Conservation (phyloP, 768 basidiomycete species). For the Cubamyces sp. region DNA sequence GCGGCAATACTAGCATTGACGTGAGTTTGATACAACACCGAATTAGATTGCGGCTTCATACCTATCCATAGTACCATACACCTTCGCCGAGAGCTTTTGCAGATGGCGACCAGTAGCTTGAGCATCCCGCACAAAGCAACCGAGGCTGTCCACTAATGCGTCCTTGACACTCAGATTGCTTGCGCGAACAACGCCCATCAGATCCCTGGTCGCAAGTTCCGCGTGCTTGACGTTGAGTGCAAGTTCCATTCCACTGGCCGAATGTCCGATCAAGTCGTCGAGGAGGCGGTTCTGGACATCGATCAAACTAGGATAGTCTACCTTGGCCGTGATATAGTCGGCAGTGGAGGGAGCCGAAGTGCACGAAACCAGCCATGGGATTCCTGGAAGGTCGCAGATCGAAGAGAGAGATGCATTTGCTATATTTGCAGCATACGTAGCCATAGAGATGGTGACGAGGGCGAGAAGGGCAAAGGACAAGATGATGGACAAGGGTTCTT, state of each 20-base stretch:
- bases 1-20: conserved; percentile 59
- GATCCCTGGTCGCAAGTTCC: conserved; percentile 73
- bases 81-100: conserved; percentile 62
- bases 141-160: conserved; percentile 51
- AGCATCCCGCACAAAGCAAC: conserved; percentile 61
- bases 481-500: no score
- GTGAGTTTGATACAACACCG: no score
- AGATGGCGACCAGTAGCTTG: conserved; percentile 59
- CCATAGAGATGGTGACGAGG: no score
- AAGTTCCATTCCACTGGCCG: conserved; percentile 57
- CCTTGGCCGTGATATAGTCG: no score
- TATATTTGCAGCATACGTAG: no score
- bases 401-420: no score
- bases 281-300: conserved; percentile 63
- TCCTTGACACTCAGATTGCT: conserved; percentile 69
- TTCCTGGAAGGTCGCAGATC: no score
- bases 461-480: no score
- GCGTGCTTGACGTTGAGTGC: conserved; percentile 73
- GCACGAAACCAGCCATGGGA: no score
- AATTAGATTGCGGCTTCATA: conserved; percentile 44
- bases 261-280: conserved; percentile 61
- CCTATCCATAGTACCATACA: conserved; percentile 75
- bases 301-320: conserved; percentile 64
- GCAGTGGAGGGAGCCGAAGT: no score
- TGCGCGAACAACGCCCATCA: conserved; percentile 59